These are phyloP conservation scores for Puccinia brachypodii DNA, from an alignment of 1,284 basidiomycete genomes.

Conservation along the genomic window DNA sequence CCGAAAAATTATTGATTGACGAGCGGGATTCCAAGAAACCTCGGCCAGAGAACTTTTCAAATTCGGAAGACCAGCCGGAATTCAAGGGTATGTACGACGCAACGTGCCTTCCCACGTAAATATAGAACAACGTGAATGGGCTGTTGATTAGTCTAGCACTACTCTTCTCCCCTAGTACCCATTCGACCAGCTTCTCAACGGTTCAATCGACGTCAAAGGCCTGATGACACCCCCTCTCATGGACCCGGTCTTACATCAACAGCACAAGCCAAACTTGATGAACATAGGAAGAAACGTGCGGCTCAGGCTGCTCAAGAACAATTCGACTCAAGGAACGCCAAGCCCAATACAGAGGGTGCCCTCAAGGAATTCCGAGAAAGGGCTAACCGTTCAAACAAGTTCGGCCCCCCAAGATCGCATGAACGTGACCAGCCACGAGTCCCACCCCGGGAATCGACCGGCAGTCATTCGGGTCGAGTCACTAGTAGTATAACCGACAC, in stretches of 20 bases:
- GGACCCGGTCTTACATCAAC: constrained; percentile 78
- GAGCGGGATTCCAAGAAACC: constrained; percentile 53
- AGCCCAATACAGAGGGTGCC: constrained; percentile 47
- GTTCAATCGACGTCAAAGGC: constrained; percentile 67
- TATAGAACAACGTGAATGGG: not conserved
- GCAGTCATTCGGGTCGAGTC: not conserved
- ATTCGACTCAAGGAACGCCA: constrained; percentile 35
- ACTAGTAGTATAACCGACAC: constrained; percentile 25
- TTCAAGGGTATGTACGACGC: constrained; percentile 63
- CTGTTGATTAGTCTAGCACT: not conserved
- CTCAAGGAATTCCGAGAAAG: constrained; percentile 54
- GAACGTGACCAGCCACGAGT: constrained; percentile 11
- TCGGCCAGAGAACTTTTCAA: constrained; percentile 68
- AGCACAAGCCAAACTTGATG: constrained; percentile 72
- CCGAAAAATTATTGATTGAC: constrained; percentile 54
- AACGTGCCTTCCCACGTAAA: not conserved
- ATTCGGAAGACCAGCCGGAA: constrained; percentile 61
- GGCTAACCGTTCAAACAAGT: constrained; percentile 51
- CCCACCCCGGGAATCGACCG: constrained; percentile 34
- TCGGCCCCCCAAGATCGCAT: constrained; percentile 38
- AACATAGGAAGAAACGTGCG: constrained; percentile 62
- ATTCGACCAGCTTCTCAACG: constrained; percentile 49
- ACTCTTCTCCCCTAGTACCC: constrained; percentile 46
- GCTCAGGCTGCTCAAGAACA: constrained; percentile 47
- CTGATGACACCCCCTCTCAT: constrained; percentile 89